phyloP scores from a whole-genome alignment of 2,329 filamentous ascomycete genomes.

The Fusarium irregulare region DNA sequence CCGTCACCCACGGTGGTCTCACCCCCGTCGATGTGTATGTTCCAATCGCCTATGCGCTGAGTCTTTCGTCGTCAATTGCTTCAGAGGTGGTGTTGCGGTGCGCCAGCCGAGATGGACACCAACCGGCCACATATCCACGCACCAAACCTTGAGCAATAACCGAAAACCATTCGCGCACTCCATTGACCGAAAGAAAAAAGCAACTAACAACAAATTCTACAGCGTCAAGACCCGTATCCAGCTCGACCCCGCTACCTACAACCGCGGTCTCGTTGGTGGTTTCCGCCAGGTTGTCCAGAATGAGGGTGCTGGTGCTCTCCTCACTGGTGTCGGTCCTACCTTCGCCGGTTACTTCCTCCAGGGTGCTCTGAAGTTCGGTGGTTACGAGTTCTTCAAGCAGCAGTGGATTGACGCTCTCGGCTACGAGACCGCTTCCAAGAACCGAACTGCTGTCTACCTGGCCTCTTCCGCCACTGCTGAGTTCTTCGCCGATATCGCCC shows the following conservation, averaged over 20 bases:
- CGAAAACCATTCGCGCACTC: neutral
- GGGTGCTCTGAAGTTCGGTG: conserved; percentile 92
- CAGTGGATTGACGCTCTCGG: conserved; percentile 85
- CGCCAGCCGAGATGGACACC: conserved; percentile 7
- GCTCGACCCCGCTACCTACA: conserved; percentile 90
- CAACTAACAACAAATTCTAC: conserved; percentile 44
- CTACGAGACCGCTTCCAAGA: conserved; percentile 79
- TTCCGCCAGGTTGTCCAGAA: conserved; percentile 86
- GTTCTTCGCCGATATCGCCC: conserved; percentile 79
- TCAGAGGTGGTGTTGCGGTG: conserved; percentile 7
- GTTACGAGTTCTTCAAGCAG: conserved; percentile 97
- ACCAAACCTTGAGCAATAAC: conserved; percentile 1
- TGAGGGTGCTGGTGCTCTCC: conserved; percentile 86
- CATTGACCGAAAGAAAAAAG: neutral
- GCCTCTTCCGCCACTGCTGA: conserved; percentile 74
- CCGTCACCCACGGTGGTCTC: conserved; percentile 88
- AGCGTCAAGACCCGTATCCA: conserved; percentile 97
- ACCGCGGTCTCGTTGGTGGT: conserved; percentile 85
- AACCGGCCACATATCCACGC: conserved; percentile 10
- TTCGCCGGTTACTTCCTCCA: conserved; percentile 93
- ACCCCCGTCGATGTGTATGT: conserved; percentile 18
- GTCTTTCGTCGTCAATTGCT: conserved; percentile 35
- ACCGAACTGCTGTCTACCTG: conserved; percentile 85
- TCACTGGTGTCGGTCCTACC: conserved; percentile 88
- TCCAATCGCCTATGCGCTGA: neutral